Evolutionary conservation across 345 rosid species (phyloP), one percentile per base, ranked within the genome.

Genomic region (Eutrema yunnanense): DNA sequence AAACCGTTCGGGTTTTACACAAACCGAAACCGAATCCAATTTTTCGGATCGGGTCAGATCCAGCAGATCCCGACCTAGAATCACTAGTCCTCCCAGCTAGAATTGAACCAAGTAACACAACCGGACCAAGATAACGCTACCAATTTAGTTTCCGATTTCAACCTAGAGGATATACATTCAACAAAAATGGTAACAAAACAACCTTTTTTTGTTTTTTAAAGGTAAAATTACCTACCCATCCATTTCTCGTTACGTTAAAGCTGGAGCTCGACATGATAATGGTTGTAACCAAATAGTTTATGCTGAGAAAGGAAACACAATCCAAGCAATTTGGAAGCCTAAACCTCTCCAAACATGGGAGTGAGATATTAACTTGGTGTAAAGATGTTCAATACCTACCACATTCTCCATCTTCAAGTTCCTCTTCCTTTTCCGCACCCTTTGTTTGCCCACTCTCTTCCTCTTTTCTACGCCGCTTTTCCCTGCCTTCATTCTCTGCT

Each of bases 381-480:
- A 57, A 55, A 67, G 65, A 76, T 78, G 60, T 63, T 75, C 71
- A 79, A 41, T 87, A 88, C 77, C 81, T 81, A 8, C 85, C 87
- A 66, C 84, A 85, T 74, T 93, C 97, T 53, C 97, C 97, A 74
- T 93, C 98, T 86, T 90, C 96, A 58, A 88, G 94, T 66, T 93
- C 95, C 66, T 84, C 88, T 3, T 73, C 83, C 80, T 79, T 90
- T 55, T 56, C 61, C 13, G 42, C 61, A 36, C 44, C 44, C 62
- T 59, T 59, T 22, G 80, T 85, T 62, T 82, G 84, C 64, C 81
- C 84, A 57, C 84, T 83, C 13, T 75, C 83, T 41, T 83, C 83
- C 19, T 86, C 96, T 82, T 82, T 87, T 85, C 71, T 87, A 44
- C 79, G 93, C 62, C 84, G 84, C 74, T 86, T 89, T 60, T 81